phyloP scores from a whole-genome alignment of 441 rosid genomes.

The Euphorbia celastroides region DNA sequence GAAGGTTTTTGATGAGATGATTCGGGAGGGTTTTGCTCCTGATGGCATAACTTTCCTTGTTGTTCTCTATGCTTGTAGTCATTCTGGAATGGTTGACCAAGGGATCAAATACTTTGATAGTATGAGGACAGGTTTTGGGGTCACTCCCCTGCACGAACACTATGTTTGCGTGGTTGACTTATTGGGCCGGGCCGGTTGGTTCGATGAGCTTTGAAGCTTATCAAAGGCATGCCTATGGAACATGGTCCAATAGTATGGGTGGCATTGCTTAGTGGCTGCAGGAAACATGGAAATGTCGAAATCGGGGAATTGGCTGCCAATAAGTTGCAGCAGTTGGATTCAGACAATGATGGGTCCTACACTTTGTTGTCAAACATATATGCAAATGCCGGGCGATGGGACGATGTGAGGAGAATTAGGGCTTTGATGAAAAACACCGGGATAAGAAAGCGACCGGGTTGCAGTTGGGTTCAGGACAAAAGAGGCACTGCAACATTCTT shows the following conservation, averaged over 20 bases:
- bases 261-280: slow-evolving; percentile 71
- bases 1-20: slow-evolving; percentile 56
- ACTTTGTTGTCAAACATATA: slow-evolving; percentile 79
- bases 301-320: slow-evolving; percentile 74
- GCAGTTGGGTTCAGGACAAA: slow-evolving; percentile 83
- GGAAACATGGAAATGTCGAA: slow-evolving; percentile 66
- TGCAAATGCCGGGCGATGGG: slow-evolving; percentile 82
- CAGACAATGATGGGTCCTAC: slow-evolving; percentile 78
- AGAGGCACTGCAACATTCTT: slow-evolving; percentile 66
- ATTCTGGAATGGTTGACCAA: slow-evolving; percentile 73
- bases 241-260: slow-evolving; percentile 67
- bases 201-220: slow-evolving; percentile 53
- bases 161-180: slow-evolving; percentile 87
- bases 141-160: slow-evolving; percentile 60
- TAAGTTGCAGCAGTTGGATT: slow-evolving; percentile 40
- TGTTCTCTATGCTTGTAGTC: slow-evolving; percentile 82
- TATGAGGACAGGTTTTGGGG: slow-evolving; percentile 51
- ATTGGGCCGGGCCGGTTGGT: slow-evolving; percentile 68
- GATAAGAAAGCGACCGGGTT: slow-evolving; percentile 70
- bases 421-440: slow-evolving; percentile 68
- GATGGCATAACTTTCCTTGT: slow-evolving; percentile 71
- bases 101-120: slow-evolving; percentile 55
- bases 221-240: slow-evolving; percentile 62
- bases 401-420: slow-evolving; percentile 68
- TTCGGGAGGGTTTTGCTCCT: slow-evolving; percentile 42